Evolutionary conservation across 257 asterid genomes (phyloP), one percentile per base, ranked within the genome.

Genomic region (Lithospermum erythrorhizon): DNA sequence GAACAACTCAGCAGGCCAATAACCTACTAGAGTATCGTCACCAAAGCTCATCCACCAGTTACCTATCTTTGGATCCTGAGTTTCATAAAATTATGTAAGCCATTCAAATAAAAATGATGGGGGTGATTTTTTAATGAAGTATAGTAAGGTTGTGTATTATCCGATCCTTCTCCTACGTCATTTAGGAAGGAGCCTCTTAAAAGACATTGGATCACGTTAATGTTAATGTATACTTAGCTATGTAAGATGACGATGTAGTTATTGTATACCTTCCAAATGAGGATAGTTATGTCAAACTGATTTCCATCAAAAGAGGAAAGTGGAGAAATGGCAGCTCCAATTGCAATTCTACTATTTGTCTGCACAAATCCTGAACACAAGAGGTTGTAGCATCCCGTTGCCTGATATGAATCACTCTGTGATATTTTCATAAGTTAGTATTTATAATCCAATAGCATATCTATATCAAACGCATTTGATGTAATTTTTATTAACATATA

Each of bases 11-110:
- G 90, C 71, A 6, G 98, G 98, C 98, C 98, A 91, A 61, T 91
- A 91, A 55, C 98, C 98, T 67, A 91, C 89, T 66, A 90, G 41
- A 0, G 86, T 82, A 78, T 67, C 79, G 49, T 87, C 96, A 0
- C 96, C 96, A 57, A 85, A 90, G 65, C 89, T 77, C 98, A 90
- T 83, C 98, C 98, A 87, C 98, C 95, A 90, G 69, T 85, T 85
- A 32, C 98, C 98, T 37, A 87, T 53, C 55, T 88, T 86, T 11
- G 94, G 96, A 58, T 90, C 98, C 98, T 90, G 70, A 18, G 49
- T n/a, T 32, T 41, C 35, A 6, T 37, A 37, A 37, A 3, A 11
- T 37, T 37, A 8, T 9, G 16, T 9, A 37, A 8, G 37, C 6
- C 9, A 30, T 30, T 30, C 37, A 30, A 30, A 30, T 30, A 6